phyloP scores from a whole-genome alignment of 2,329 filamentous ascomycete species.

The Beauveria sp. region DNA sequence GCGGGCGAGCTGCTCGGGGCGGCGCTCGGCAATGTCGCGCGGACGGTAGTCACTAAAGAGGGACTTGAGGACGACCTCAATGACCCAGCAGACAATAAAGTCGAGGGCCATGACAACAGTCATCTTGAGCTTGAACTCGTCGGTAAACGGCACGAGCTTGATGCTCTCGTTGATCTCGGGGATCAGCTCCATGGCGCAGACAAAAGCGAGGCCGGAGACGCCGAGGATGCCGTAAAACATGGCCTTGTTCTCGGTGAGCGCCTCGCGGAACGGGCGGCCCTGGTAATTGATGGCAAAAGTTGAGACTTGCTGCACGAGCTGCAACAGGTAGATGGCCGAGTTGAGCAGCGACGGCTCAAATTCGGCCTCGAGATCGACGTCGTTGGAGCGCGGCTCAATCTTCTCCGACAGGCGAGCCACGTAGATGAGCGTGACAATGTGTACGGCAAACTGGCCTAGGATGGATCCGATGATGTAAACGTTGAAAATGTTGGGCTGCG shows the following conservation, averaged over 20 bases:
- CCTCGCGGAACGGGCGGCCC: conserved; percentile 93
- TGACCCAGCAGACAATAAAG: conserved; percentile 76
- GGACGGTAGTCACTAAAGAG: conserved; percentile 87
- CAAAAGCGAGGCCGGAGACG: conserved; percentile 84
- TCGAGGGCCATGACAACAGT: conserved; percentile 80
- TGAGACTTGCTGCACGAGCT: conserved; percentile 97
- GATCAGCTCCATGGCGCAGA: conserved; percentile 89
- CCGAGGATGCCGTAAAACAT: conserved; percentile 97
- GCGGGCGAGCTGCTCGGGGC: conserved; percentile 76
- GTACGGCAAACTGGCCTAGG: conserved; percentile 91
- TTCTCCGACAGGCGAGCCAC: conserved; percentile 81
- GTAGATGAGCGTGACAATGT: conserved; percentile 91
- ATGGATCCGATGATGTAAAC: conserved; percentile 97
- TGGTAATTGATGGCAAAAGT: conserved; percentile 99
- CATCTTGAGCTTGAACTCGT: conserved; percentile 83
- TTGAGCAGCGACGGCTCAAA: conserved; percentile 92
- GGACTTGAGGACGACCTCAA: conserved; percentile 79
- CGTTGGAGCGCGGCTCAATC: conserved; percentile 59
- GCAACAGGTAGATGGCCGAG: conserved; percentile 91
- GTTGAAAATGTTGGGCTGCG: conserved; percentile 98
- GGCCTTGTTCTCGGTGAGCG: conserved; percentile 87
- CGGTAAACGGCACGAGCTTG: conserved; percentile 81
- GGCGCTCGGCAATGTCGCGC: conserved; percentile 82
- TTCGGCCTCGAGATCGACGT: conserved; percentile 88
- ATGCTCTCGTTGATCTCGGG: conserved; percentile 93